phyloP scores from a whole-genome alignment of 1,284 basidiomycete genomes.

The Microbotryum scabiosae region DNA sequence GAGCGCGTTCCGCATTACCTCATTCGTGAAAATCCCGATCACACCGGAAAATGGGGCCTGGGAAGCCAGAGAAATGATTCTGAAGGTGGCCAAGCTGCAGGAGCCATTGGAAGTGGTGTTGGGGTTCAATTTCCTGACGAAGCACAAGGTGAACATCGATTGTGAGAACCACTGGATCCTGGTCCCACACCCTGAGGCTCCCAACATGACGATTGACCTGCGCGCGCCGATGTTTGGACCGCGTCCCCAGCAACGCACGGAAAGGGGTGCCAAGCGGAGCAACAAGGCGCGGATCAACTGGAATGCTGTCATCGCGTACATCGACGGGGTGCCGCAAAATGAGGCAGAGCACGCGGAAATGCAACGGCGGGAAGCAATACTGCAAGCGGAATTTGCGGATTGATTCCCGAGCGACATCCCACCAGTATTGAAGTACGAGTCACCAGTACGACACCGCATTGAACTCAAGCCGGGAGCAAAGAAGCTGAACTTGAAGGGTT shows the following conservation, averaged over 20 bases:
- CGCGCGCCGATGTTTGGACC: neutral
- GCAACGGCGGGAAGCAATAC: too few relatives aligned
- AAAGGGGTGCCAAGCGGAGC: too few relatives aligned
- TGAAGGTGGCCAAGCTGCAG: neutral
- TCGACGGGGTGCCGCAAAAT: slow-evolving; percentile 6
- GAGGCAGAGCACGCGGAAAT: too few relatives aligned
- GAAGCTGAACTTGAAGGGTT: neutral
- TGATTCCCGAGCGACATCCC: slow-evolving; percentile 7
- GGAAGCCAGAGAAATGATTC: neutral
- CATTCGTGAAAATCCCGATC: neutral
- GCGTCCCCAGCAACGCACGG: too few relatives aligned
- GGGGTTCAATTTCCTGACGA: neutral
- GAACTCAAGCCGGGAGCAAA: too few relatives aligned
- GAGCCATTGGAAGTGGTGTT: slow-evolving; percentile 7
- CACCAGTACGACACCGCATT: too few relatives aligned
- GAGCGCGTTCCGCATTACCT: neutral
- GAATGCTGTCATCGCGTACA: slow-evolving; percentile 3
- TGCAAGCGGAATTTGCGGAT: neutral
- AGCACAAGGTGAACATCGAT: neutral
- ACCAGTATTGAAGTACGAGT: too few relatives aligned
- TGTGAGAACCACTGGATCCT: neutral
- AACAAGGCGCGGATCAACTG: too few relatives aligned
- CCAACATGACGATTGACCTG: neutral
- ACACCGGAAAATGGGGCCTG: neutral
- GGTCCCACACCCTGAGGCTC: neutral